A percentile compares a stretch with the other conserved stretches of the same genome.
Evolutionary conservation across 176 grass and related monocot species (phyloP).

Genomic region (Chrysopogon serrulatus): DNA sequence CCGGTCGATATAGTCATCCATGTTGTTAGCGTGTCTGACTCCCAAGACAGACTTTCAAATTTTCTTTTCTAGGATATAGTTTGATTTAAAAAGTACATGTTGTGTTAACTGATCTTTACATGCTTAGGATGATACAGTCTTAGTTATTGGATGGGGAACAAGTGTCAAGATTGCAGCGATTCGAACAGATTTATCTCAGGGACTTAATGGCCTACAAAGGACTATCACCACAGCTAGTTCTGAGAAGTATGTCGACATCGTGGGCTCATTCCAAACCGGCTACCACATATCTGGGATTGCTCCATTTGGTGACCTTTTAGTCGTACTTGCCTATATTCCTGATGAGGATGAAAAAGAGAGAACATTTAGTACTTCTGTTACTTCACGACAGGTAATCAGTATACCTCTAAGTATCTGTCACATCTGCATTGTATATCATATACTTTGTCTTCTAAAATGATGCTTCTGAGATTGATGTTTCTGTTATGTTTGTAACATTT

Average conservation of each 20-base stretch:
- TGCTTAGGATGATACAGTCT: constrained; percentile 81
- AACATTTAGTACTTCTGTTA: constrained; percentile 42
- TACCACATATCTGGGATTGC: constrained; percentile 96
- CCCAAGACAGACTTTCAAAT: not conserved
- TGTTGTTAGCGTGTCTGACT: not conserved
- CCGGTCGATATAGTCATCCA: not conserved
- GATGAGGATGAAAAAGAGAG: constrained; percentile 72
- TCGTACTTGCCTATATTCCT: constrained; percentile 89
- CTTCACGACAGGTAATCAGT: constrained; percentile 69
- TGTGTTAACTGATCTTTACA: constrained; percentile 22
- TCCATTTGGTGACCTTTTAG: constrained; percentile 90
- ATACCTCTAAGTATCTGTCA: not conserved
- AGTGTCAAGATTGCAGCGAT: constrained; percentile 88
- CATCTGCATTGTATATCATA: not conserved
- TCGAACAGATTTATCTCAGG: constrained; percentile 57
- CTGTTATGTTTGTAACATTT: not conserved
- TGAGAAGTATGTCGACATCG: constrained; percentile 96
- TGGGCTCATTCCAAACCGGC: constrained; percentile 90
- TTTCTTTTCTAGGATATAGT: not conserved
- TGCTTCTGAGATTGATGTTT: constrained; percentile 10
- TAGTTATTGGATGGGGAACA: constrained; percentile 97
- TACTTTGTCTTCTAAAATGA: constrained; percentile 12
- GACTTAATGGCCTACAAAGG: constrained; percentile 77
- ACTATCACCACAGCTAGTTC: constrained; percentile 45
- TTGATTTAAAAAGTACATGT: constrained; percentile 1